Base-by-base conservation (phyloP, 371 early-diverging fungal species). In the Mortierella sp. region DNA sequence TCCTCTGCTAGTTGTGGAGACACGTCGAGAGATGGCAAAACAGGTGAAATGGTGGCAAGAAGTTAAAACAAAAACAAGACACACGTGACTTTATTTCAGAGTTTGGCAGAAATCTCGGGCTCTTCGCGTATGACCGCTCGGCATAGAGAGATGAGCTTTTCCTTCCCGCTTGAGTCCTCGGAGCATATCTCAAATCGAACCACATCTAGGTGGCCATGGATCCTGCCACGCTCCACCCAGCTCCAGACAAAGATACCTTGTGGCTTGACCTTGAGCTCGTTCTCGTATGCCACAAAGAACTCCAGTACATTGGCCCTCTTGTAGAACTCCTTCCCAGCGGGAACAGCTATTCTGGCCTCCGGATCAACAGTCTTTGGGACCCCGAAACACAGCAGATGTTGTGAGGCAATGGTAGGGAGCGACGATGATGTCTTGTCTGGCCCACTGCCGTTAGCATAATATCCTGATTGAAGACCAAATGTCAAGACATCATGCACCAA, bases 131-230 rank as follows among this genome's bases (percentile, higher is more conserved):
- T 32, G 14, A 60, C 31, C 6, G 54, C 49, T 6, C 69, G 43
- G 37, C 53, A 55, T 23, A 67, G 12, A 2, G 69, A 63, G 6
- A 63, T 30, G 0, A 68, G 27, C n/a, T 43, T 32, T 37, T 75
- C 75, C 19, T 48, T 21, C 19, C 34, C 15, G 21, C 64, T 64
- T 2, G 26, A 37, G 23, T 51, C 52, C 19, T 30, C 41, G 1
- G 60, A 48, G 28, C 75, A 75, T 28, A 75, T 64, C 56, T 75
- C 75, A 31, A 75, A 75, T 31, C 44, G 52, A 21, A 68, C 41
- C 7, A 62, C 59, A 19, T 75, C 75, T 15, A 64, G 54, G 3
- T 34, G 23, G 7, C 21, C 60, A 1, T 59, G 8, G 21, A 60
- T 59, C 39, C 52, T 58, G 9, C 51, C 60, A 21, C 39, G 52